These are phyloP conservation scores for Cyberlindnera meyerae DNA, from an alignment of 805 yeast species.

Conservation along the genomic window DNA sequence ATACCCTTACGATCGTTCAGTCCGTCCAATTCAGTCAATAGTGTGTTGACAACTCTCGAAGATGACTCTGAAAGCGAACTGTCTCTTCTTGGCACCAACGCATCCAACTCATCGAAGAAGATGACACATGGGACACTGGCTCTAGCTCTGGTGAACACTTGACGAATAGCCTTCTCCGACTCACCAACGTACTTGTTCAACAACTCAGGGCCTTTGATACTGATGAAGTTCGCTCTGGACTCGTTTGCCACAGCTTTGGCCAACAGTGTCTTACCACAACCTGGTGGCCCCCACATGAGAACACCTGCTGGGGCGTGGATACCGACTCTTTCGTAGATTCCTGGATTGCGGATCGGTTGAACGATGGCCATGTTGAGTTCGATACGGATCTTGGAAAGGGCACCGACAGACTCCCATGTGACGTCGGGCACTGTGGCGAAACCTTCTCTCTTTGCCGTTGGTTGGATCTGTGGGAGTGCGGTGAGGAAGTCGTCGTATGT, in stretches of 20 bases:
- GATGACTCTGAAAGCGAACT: constrained; percentile 83
- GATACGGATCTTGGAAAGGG: constrained; percentile 70
- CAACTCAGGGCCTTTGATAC: constrained; percentile 93
- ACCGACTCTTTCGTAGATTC: constrained; percentile 83
- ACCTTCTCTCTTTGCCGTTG: constrained; percentile 97
- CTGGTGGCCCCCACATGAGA: constrained; percentile 98
- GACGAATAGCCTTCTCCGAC: constrained; percentile 89
- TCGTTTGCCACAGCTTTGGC: constrained; percentile 99
- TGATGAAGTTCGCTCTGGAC: constrained; percentile 91
- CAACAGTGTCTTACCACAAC: constrained; percentile 93
- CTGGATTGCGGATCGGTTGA: constrained; percentile 92
- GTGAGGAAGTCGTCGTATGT: constrained; percentile 72
- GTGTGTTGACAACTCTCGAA: constrained; percentile 89
- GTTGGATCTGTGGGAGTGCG: constrained; percentile 91
- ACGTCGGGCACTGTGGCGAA: constrained; percentile 98
- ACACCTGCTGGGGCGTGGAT: constrained; percentile 97
- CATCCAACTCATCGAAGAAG: constrained; percentile 94
- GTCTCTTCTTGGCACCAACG: constrained; percentile 92
- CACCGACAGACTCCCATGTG: constrained; percentile 94
- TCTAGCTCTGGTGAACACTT: constrained; percentile 87
- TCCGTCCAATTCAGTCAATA: constrained; percentile 93
- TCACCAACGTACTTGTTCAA: constrained; percentile 96
- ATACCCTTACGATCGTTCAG: constrained; percentile 88
- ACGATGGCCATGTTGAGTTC: constrained; percentile 97
- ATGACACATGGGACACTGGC: constrained; percentile 92